These are phyloP conservation scores for Xylariaceae sp. DNA, from an alignment of 2,329 filamentous ascomycete species.

Conservation along the genomic window DNA sequence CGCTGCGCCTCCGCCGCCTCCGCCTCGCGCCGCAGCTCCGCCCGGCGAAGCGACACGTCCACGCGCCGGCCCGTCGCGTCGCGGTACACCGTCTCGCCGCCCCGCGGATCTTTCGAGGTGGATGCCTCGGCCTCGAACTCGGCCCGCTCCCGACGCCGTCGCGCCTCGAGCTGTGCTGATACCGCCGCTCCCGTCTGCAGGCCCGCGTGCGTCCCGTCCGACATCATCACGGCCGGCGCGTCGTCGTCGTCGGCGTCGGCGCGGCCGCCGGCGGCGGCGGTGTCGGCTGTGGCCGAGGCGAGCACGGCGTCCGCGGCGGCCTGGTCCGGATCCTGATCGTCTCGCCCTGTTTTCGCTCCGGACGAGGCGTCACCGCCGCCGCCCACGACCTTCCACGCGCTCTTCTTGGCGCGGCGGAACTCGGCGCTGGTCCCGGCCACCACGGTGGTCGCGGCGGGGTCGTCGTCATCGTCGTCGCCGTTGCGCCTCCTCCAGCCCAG, in stretches of 20 bases:
- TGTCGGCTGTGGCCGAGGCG: slow-evolving; percentile 58
- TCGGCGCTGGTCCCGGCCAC: slow-evolving; percentile 48
- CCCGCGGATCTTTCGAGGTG: neutral
- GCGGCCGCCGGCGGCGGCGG: slow-evolving; percentile 37
- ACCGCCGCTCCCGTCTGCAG: slow-evolving; percentile 79
- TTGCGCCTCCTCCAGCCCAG: slow-evolving; percentile 42
- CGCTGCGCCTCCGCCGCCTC: slow-evolving; percentile 65
- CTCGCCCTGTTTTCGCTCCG: neutral
- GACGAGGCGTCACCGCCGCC: slow-evolving; percentile 40
- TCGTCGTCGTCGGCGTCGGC: slow-evolving; percentile 36
- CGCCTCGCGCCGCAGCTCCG: slow-evolving; percentile 64
- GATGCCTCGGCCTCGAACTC: slow-evolving; percentile 19
- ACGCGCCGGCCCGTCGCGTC: slow-evolving; percentile 93
- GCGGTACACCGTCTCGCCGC: slow-evolving; percentile 76
- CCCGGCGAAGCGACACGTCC: slow-evolving; percentile 83
- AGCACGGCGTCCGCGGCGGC: slow-evolving; percentile 56
- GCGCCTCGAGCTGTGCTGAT: slow-evolving; percentile 57
- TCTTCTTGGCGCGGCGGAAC: slow-evolving; percentile 71
- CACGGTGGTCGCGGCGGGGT: slow-evolving; percentile 43
- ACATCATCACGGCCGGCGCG: slow-evolving; percentile 55
- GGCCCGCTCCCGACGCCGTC: slow-evolving; percentile 39
- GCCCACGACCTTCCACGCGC: slow-evolving; percentile 68
- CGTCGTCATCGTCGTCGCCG: slow-evolving; percentile 46
- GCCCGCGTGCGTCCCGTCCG: slow-evolving; percentile 79
- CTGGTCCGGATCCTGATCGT: too few species aligned